phyloP scores from a whole-genome alignment of 179 eudicot species.

The Kewa caespitosa region DNA sequence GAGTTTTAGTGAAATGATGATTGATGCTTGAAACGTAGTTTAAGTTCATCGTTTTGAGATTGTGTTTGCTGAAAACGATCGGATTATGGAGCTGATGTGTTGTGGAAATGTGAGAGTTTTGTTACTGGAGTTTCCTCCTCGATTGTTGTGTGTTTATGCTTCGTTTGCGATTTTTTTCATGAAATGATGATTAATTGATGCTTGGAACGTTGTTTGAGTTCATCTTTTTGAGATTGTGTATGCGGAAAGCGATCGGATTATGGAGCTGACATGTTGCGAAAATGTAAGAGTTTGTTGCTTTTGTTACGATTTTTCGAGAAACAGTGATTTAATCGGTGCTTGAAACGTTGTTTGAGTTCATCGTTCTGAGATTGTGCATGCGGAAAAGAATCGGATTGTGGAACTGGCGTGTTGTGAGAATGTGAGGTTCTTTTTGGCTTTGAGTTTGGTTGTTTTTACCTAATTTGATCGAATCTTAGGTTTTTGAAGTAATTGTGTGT shows the following conservation, averaged over 20 bases:
- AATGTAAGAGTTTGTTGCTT: not conserved
- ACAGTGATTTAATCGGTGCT: not conserved
- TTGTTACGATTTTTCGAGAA: not conserved
- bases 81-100: not conserved
- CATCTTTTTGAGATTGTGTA: not conserved
- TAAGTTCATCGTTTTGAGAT: not conserved
- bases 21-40: not conserved
- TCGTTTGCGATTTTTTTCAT: not conserved
- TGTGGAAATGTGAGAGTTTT: not conserved
- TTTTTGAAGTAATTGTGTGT: not conserved
- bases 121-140: no score
- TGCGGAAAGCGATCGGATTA: not conserved
- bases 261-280: not conserved
- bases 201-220: not conserved
- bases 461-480: not conserved
- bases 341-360: not conserved
- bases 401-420: no score
- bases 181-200: not conserved
- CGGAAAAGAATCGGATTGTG: not conserved
- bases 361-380: not conserved
- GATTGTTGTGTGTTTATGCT: no score
- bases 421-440: slow-evolving; percentile 5
- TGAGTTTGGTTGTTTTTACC: not conserved
- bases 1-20: not conserved
- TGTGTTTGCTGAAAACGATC: not conserved